Base-by-base conservation (phyloP, 805 yeast species). In the Candida wancherniae region DNA sequence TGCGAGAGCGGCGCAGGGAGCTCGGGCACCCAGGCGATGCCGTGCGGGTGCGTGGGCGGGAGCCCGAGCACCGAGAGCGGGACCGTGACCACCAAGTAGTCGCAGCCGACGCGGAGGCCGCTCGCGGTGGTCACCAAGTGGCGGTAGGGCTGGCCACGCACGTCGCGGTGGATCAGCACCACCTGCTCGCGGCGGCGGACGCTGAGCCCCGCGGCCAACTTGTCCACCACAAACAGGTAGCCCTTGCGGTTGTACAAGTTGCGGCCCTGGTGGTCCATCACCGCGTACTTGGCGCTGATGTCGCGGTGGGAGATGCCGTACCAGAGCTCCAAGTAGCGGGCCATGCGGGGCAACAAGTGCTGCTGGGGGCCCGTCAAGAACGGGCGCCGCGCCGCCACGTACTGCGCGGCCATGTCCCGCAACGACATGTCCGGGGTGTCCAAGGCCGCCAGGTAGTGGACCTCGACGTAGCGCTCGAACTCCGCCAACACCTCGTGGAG, bases 191-290 rank as follows among this genome's bases (percentile, higher is more conserved):
- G 55, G 14, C 71, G 50, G 3, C 45, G 39, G 3, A 83, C 45
- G 19, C 58, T 51, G 8, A 80, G 42, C 5, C 52, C 42, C 3
- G 48, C 39, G 2, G 52, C 50, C 8, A 64, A 39, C 31, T 71
- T 61, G 5, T 73, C 59, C 13, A 80, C 55, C 1, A 85, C 58
- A 9, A 52, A 47, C 28, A 66, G 73, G 53, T 78, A 81, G 0
- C 85, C 84, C 42, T 72, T 68, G 29, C 68, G 50, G 28, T 80
- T 80, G 39, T 75, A 63, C n/a, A 87, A 77, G 49, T 87, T 80
- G 44, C 95, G 66, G 1, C 96, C 95, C 29, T 75, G 77, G 44
- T 78, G 80, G 36, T 75, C 84, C 53, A 80, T 71, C n/a, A 71
- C 55, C 1, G 86, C 69, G 48, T 73, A 80, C 43, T 79, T 80